Evolutionary conservation across 2,329 filamentous ascomycete species (phyloP), one percentile per base, ranked within the genome.

Genomic region (Coleophoma eucalyptorum): DNA sequence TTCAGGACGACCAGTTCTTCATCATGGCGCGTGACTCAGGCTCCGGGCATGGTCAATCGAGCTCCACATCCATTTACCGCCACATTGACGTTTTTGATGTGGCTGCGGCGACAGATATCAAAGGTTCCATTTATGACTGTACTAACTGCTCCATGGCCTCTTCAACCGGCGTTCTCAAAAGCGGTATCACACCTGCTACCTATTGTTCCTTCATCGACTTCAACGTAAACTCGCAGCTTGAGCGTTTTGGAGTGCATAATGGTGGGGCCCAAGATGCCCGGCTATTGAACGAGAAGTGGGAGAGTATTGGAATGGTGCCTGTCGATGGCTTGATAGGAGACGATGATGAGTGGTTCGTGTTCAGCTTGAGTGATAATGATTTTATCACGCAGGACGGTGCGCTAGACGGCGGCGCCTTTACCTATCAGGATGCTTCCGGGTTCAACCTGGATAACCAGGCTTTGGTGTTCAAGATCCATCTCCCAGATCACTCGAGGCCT

Each of bases 221-320:
- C 65, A 90, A 90, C 63, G 72, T 84, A 53, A 84, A 87, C 56
- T 61, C 69, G 2, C 76, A 90, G 67, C 72, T 90, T 19, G 76
- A 73, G 37, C 77, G 80, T 18, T 90, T 90, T 56, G 80, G 81
- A 0, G 66, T 87, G 4, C 83, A 86, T 59, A 90, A 90, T 58
- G 86, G 86, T 3, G 86, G 84, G 0, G 69, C 67, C 0, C 77
- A 84, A 57, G 78, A 87, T 60, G 60, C 68, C 0, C 69, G 66
- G 0, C 67, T 90, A 34, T 62, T 90, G 63, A 89, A 90, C 59
- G 86, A 90, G 72, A 90, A 90, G 63, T 90, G 87, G 87, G 87
- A 91, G 71, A 81, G 79, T 18, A 67, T 90, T 44, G 79, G 81
- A 3, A 63, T 89, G 20, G 74, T 83, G 3, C 83, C 84, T 1